Evolutionary conservation across 2,329 filamentous ascomycete genomes (phyloP).

Genomic region (Alternaria sp.): DNA sequence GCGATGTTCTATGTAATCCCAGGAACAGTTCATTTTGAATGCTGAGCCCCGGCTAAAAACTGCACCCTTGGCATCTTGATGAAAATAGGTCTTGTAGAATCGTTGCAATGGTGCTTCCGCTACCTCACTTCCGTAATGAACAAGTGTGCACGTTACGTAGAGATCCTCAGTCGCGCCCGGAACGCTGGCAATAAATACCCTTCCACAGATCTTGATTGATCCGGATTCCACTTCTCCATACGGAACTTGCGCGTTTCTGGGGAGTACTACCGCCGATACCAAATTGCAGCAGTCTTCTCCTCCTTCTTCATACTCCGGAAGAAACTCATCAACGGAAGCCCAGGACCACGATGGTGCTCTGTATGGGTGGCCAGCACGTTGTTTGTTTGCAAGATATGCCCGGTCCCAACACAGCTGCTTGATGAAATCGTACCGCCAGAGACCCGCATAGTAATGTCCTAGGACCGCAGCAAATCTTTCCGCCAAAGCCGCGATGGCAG

Average conservation of each 20-base stretch:
- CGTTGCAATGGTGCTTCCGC: neutral
- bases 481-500: neutral
- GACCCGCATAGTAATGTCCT: neutral
- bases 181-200: neutral
- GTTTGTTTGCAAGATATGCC: too few relatives aligned
- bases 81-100: neutral
- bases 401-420: neutral
- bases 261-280: accelerated
- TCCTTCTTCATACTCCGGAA: accelerated
- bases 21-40: neutral
- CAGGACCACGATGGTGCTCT: neutral
- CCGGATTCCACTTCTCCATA: neutral
- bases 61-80: accelerated
- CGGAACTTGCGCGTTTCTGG: accelerated
- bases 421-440: neutral
- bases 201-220: neutral
- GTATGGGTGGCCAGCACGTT: neutral
- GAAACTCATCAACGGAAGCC: neutral
- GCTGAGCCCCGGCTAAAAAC: accelerated
- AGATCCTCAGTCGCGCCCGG: accelerated
- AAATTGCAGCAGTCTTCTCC: neutral
- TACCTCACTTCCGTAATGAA: accelerated
- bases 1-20: neutral
- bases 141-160: neutral
- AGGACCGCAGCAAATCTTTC: neutral